Evolutionary conservation across 345 rosid genomes (phyloP).

Genomic region (Alliaria petiolata): DNA sequence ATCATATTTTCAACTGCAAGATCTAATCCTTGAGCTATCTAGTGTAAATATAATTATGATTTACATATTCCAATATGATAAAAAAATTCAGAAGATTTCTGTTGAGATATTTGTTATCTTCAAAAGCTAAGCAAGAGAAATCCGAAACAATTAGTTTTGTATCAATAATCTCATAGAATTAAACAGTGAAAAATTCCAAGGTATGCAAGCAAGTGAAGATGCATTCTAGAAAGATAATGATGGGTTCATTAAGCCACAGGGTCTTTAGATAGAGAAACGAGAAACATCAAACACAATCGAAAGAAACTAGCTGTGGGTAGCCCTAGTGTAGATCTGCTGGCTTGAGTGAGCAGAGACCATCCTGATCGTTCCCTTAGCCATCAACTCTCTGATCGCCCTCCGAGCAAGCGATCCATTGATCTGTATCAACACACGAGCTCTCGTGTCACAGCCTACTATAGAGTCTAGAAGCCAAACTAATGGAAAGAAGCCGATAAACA

Average conservation of each 20-base stretch:
- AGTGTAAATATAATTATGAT: no score
- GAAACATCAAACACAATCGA: background rate
- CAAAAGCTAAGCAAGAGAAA: no score
- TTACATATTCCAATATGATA: no score
- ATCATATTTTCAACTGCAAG: no score
- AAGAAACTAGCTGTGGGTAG: conserved; percentile 50
- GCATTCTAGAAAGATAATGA: background rate
- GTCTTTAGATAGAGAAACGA: background rate
- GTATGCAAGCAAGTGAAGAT: background rate
- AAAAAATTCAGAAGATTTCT: no score
- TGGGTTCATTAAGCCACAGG: background rate
- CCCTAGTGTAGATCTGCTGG: conserved; percentile 87
- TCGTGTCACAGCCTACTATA: background rate
- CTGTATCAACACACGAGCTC: conserved; percentile 24
- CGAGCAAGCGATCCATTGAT: conserved; percentile 73
- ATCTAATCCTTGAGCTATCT: no score
- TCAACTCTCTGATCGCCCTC: conserved; percentile 68
- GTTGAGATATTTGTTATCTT: no score
- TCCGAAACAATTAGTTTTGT: background rate
- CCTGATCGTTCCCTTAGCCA: conserved; percentile 74
- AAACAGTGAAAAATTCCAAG: background rate
- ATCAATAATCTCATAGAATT: background rate
- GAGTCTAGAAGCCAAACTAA: background rate
- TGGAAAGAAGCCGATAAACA: no score
- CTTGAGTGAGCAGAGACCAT: conserved; percentile 74